Base-by-base conservation (phyloP, 208 protist genomes). In the Acanthamoeba culbertsoni region DNA sequence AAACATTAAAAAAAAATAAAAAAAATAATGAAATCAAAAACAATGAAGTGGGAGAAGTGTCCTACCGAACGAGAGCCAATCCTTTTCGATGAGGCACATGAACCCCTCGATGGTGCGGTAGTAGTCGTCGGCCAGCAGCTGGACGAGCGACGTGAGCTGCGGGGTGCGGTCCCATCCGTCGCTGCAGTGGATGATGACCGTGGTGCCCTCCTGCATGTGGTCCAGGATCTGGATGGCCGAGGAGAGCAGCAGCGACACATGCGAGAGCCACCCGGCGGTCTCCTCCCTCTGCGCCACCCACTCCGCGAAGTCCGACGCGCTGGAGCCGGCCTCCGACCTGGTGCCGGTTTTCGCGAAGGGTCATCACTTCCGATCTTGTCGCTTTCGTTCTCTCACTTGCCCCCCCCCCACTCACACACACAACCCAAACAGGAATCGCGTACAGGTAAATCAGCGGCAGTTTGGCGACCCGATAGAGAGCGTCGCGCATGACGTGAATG, bases 81-180 rank as follows among this genome's bases (percentile, higher is more conserved):
- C 98, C 94, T 99, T 99, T 93, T 99, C 98, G 16, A 99, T 96
- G 43, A 99, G 95, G 7, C 97, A 94, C 82, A 97, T 97, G 95
- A 99, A 99, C 1, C 98, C 98, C 12, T 97, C 89, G 23, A 98
- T 94, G 63, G 98, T 99, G 82, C 98, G 96, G 95, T 98, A 99
- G 95, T 98, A 99, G 12, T 98, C 98, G 82, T 99, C 98, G 0
- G 99, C 82, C 33, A 99, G 68, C 2, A 99, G 79, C 95, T 98
- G 96, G 31, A 98, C 95, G 1, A 98, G 94, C 10, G 96, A 95
- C 14, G 88, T 95, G 88, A 97, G 96, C 94, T 99, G 98, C 63
- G 98, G 94, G 12, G 98, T 99, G 31, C 91, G 40, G 35, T 93
- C 91, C 91, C 91, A 97, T 1, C 96, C 97, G 65, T 98, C 96